These are phyloP conservation scores for Testicularia cyperi DNA, from an alignment of 1,284 basidiomycete species.

Conservation along the genomic window DNA sequence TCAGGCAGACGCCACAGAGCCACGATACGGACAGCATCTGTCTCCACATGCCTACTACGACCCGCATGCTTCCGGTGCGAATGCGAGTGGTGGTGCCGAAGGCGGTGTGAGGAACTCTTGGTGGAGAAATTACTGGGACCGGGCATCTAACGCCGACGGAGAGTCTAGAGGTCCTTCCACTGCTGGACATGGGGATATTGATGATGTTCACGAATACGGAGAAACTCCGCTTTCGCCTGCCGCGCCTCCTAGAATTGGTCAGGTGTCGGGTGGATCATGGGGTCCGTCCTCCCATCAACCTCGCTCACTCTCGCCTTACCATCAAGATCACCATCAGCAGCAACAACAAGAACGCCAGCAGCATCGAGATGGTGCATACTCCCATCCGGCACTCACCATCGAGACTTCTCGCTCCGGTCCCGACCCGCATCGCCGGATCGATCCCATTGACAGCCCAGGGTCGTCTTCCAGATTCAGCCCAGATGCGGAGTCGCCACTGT, in stretches of 20 bases:
- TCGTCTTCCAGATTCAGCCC: conserved; percentile 18
- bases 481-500: conserved; percentile 19
- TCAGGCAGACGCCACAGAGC: too few species aligned
- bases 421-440: background rate
- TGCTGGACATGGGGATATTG: too few species aligned
- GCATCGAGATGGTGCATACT: too few species aligned
- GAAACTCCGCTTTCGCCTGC: conserved; percentile 1
- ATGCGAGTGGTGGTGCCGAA: too few species aligned
- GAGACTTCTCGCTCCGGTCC: background rate
- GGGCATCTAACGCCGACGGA: conserved; percentile 10
- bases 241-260: conserved; percentile 6
- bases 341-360: background rate
- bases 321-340: too few species aligned
- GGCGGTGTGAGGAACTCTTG: conserved; percentile 15
- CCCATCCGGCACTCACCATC: conserved; percentile 10
- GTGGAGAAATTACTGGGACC: conserved; percentile 34
- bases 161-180: too few species aligned
- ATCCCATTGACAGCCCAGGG: conserved; percentile 1
- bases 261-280: conserved; percentile 31
- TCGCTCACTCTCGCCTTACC: too few species aligned
- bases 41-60: conserved; percentile 1
- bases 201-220: conserved; percentile 7
- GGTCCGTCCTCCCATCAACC: too few species aligned
- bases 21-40: background rate
- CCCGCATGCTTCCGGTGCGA: too few species aligned